Conservation (phyloP, 2,329 filamentous ascomycete genomes). For the Massarina eburnea region DNA sequence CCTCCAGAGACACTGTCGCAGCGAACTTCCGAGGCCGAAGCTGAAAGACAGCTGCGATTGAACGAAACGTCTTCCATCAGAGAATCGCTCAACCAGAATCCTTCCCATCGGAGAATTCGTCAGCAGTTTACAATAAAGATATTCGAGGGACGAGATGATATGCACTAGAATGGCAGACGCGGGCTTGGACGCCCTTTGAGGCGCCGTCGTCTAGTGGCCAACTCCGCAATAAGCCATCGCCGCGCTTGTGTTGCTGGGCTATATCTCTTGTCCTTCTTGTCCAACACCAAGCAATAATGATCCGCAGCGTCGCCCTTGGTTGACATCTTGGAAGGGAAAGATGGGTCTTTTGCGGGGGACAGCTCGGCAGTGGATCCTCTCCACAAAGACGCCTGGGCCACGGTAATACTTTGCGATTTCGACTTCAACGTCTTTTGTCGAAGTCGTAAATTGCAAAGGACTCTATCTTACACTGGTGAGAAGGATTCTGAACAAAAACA, state of each 20-base stretch:
- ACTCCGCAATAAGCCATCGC: no score
- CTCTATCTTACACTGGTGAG: neutral
- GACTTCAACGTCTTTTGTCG: neutral
- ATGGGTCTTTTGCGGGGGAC: constrained; percentile 12
- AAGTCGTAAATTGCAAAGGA: neutral
- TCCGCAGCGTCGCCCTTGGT: constrained; percentile 6
- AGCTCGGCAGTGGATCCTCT: constrained; percentile 18
- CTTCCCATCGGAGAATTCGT: no score
- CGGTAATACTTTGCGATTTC: neutral
- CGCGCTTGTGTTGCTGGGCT: neutral
- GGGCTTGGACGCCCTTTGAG: no score
- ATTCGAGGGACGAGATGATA: no score
- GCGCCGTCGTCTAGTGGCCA: no score
- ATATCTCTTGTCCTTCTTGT: constrained; percentile 3
- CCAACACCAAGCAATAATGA: constrained; percentile 3
- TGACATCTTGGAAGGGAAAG: constrained; percentile 13
- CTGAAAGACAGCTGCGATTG: no score
- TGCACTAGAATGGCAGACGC: no score
- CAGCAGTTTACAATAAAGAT: no score
- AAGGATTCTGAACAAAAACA: neutral
- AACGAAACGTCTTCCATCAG: no score
- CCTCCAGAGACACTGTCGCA: no score
- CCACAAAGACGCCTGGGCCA: constrained; percentile 8
- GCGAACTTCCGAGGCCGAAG: no score
- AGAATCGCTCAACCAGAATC: no score